A percentile compares a stretch with the other conserved stretches of the same genome.
These are phyloP conservation scores for Aciculosporium take DNA, from an alignment of 2,329 filamentous ascomycete genomes.

Conservation along the genomic window DNA sequence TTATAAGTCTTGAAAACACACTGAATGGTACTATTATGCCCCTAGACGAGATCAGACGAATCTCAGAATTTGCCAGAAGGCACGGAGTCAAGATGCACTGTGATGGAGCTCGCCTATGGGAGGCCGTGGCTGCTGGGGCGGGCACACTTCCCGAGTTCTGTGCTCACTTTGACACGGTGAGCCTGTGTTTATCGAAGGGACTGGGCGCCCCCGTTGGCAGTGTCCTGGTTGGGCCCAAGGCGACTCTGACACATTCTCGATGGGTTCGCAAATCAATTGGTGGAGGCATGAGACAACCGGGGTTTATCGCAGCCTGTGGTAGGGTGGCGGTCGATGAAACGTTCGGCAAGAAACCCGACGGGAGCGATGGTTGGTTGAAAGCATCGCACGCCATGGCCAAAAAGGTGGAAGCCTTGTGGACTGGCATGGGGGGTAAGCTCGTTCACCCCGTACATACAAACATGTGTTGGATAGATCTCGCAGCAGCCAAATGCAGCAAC, in stretches of 20 bases:
- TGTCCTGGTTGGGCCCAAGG: slow-evolving; percentile 45
- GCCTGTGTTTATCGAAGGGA: slow-evolving; percentile 69
- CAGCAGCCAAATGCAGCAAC: slow-evolving; percentile 34
- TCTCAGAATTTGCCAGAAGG: slow-evolving; percentile 53
- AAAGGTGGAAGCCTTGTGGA: slow-evolving; percentile 57
- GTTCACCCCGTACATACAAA: slow-evolving; percentile 68
- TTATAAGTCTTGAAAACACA: slow-evolving; percentile 80
- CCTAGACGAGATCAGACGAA: slow-evolving; percentile 52
- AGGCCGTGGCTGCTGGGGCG: slow-evolving; percentile 58
- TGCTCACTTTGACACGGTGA: slow-evolving; percentile 57
- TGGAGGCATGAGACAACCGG: slow-evolving; percentile 59
- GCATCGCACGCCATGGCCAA: slow-evolving; percentile 49
- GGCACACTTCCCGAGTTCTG: slow-evolving; percentile 54
- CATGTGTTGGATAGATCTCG: slow-evolving; percentile 75
- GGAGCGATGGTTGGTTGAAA: slow-evolving; percentile 41
- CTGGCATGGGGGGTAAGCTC: slow-evolving; percentile 51
- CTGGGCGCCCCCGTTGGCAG: slow-evolving; percentile 70
- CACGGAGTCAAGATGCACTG: slow-evolving; percentile 57
- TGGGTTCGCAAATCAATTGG: slow-evolving; percentile 55
- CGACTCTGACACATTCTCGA: slow-evolving; percentile 24
- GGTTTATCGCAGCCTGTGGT: slow-evolving; percentile 58
- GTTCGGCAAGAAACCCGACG: slow-evolving; percentile 23
- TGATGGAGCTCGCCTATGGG: slow-evolving; percentile 72
- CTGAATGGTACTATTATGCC: slow-evolving; percentile 68
- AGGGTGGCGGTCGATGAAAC: slow-evolving; percentile 47